Evolutionary conservation across 2,329 filamentous ascomycete species (phyloP), one percentile per base, ranked within the genome.

Genomic region (Byssochlamys sp.): DNA sequence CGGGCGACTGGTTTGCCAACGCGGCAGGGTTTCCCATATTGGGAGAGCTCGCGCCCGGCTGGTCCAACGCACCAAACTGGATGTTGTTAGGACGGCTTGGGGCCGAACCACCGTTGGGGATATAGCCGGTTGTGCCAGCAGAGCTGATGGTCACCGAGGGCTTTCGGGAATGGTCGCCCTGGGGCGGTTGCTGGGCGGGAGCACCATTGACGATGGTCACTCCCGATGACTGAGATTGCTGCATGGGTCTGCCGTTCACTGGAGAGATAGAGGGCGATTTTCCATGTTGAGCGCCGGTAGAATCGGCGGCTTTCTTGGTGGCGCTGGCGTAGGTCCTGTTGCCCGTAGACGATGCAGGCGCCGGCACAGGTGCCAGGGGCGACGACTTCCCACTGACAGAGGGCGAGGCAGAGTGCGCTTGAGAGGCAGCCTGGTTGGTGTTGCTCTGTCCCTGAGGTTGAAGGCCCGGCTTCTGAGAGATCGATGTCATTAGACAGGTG

Each of bases 131-230:
- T 57, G 89, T 84, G 65, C 88, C 89, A 70, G 89, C 88, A 66
- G 90, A 87, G 73, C 84, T 91, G 79, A 96, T 96, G 68, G 91
- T 95, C 68, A 96, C 88, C 19, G 92, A 96, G 63, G 86, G 85
- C 77, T 95, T 96, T 71, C 90, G 85, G 70, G 80, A 82, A 78
- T 97, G 91, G 66, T 90, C 86, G 65, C 80, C 79, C 56, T 80
- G 74, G 64, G 72, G 35, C 35, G 35, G 35, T 39, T 39, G 35
- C 14, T 39, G 68, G 48, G 73, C 71, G 59, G 73, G 73, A 62
- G 71, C 77, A 67, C 89, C 89, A 83, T 95, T 94, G 66, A 84
- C 75, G 68, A 81, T 81, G 69, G 80, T 80, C 58, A 85, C 81
- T 63, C 78, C 77, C 61, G 71, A 64, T 49, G 68, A 63, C 56